Percentiles rank a stretch among this genome's conserved stretches.
phyloP scores from a whole-genome alignment of 306 rosid genomes.

The Biancaea sappan region DNA sequence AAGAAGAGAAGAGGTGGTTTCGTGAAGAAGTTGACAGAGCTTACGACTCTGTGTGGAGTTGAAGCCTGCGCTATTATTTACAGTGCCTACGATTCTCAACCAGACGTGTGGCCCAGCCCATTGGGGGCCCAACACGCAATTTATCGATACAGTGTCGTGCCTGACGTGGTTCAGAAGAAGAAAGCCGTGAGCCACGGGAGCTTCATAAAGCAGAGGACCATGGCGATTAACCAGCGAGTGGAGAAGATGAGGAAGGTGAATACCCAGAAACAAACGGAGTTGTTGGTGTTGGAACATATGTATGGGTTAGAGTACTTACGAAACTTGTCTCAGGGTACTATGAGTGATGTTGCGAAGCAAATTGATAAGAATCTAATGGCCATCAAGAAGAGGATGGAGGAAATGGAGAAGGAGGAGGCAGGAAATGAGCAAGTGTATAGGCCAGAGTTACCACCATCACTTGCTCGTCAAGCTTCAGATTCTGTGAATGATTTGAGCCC shows the following conservation, averaged over 20 bases:
- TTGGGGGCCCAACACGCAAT: neutral
- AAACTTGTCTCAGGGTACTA: neutral
- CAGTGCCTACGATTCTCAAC: neutral
- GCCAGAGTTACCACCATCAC: neutral
- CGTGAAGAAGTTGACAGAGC: neutral
- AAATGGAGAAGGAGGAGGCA: neutral
- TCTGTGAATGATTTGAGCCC: neutral
- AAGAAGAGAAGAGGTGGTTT: neutral
- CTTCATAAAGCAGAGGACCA: neutral
- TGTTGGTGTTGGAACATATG: neutral
- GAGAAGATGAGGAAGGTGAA: neutral
- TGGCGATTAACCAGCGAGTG: neutral
- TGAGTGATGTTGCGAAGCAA: neutral
- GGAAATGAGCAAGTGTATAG: neutral
- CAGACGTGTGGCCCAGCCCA: neutral
- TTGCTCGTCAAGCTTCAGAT: neutral
- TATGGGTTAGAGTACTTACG: neutral
- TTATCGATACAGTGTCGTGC: neutral
- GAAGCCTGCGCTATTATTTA: neutral
- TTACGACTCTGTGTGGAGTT: neutral
- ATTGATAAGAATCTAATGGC: neutral
- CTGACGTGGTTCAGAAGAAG: neutral
- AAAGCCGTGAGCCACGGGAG: neutral
- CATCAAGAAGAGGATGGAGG: neutral
- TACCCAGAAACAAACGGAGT: neutral